phyloP scores from a whole-genome alignment of 2,329 filamentous ascomycete species.

The Exophiala sp. region DNA sequence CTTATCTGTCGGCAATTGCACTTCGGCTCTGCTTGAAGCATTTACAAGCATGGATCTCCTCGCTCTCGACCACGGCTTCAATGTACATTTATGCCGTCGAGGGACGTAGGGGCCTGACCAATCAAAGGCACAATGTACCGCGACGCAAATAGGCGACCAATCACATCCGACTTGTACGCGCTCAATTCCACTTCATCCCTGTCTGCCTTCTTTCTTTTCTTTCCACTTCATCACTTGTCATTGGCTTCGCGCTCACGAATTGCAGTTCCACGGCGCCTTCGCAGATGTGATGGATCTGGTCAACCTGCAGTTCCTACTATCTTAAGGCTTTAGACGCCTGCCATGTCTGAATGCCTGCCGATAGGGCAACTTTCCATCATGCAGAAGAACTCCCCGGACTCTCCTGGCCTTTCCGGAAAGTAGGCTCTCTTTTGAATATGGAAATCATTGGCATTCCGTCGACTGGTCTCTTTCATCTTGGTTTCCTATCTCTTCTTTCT shows the following conservation, averaged over 20 bases:
- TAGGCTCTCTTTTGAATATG: neutral
- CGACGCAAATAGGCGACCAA: constrained; percentile 19
- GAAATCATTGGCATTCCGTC: neutral
- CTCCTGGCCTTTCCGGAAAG: neutral
- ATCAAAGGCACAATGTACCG: neutral
- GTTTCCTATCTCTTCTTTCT: constrained; percentile 10
- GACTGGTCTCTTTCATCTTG: neutral
- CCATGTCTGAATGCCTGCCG: constrained; percentile 7
- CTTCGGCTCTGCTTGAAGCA: too few species aligned
- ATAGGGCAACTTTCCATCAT: constrained; percentile 11
- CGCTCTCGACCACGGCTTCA: neutral
- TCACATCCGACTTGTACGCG: constrained; percentile 11
- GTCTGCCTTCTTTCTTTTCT: constrained; percentile 6
- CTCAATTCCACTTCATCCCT: constrained; percentile 8
- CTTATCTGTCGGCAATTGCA: too few species aligned
- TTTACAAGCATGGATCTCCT: too few species aligned
- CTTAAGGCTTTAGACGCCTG: constrained; percentile 22
- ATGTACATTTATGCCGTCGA: neutral
- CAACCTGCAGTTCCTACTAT: constrained; percentile 20
- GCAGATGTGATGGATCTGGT: constrained; percentile 25
- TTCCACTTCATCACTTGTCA: constrained; percentile 3
- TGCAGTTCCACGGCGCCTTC: constrained; percentile 8
- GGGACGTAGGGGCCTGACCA: neutral
- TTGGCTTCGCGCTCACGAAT: constrained; percentile 11
- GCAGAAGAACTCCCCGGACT: neutral